Evolutionary conservation across 768 basidiomycete species (phyloP), one percentile per base, ranked within the genome.

Genomic region (Ephemerocybe angulata): DNA sequence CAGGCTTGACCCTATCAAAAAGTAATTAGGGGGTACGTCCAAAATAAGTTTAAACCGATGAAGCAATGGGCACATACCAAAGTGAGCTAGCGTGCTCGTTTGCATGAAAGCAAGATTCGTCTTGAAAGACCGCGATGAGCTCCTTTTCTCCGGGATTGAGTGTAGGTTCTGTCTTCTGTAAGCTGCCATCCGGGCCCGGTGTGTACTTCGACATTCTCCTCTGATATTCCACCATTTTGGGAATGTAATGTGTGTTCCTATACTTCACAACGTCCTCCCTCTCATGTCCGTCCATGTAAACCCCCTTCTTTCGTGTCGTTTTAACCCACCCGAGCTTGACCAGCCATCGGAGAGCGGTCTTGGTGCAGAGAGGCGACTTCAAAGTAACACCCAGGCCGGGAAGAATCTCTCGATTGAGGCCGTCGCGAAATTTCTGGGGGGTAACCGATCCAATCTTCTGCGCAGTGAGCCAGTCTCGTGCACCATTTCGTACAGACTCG

Each of bases 301-400:
- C 66, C 0, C 76, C 74, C 35, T 70, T 72, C 19, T 60, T 58
- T 0, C 62, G 38, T 4, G 64, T 21, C 10, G 62, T 67, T 43
- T 63, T 63, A 1, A 61, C 27, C 66, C 70, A 76, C 0, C 63
- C 68, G 4, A 78, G 53, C 33, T 65, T 64, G 3, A 61, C 48
- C 37, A 81, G 61, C 76, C 79, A 79, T 1, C 58, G 57, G 10
- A 59, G 48, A 15, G 75, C 77, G 0, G 72, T 79, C 13, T 65
- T 49, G 2, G 57, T 59, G 52, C 64, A 57, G 8, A 73, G 55
- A 0, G 67, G 69, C 8, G 53, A 55, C 24, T 60, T 65, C 0
- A 60, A 51, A 0, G 47, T 49, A 42, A 75, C 69, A 1, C 62
- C 60, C 0, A 75, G 67, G 19, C 62, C 54, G 5, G 68, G 69